phyloP scores from a whole-genome alignment of 257 asterid genomes.

The Nicotiana sylvestris region DNA sequence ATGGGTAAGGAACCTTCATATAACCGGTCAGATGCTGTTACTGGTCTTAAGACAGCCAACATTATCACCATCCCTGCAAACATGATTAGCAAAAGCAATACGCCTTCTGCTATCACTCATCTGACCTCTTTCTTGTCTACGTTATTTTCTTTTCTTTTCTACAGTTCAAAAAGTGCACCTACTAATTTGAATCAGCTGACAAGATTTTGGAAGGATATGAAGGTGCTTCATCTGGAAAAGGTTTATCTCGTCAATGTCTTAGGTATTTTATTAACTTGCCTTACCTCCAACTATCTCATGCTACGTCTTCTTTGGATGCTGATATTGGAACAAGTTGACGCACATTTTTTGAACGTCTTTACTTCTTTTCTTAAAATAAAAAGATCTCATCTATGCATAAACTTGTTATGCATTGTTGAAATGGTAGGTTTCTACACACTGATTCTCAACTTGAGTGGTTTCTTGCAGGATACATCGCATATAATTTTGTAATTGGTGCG shows the following conservation, averaged over 20 bases:
- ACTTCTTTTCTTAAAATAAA: neutral
- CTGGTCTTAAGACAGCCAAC: neutral
- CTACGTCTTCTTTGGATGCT: conserved; percentile 10
- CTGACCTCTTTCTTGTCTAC: conserved; percentile 5
- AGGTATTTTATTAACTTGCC: conserved; percentile 44
- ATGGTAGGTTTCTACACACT: neutral
- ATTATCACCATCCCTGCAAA: neutral
- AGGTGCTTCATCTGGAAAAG: conserved; percentile 59
- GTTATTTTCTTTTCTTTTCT: conserved; percentile 5
- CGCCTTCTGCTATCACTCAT: neutral
- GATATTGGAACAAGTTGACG: neutral
- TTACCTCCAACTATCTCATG: conserved; percentile 16
- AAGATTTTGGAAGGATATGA: conserved; percentile 55
- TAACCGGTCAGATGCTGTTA: conserved; percentile 12
- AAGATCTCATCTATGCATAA: neutral
- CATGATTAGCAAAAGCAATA: neutral
- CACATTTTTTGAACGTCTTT: conserved; percentile 16
- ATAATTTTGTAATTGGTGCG: conserved; percentile 94
- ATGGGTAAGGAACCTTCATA: conserved; percentile 32
- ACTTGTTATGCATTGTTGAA: neutral
- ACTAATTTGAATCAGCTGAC: conserved; percentile 19
- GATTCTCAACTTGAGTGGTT: conserved; percentile 4
- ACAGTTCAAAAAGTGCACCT: conserved; percentile 39
- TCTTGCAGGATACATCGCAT: conserved; percentile 81
- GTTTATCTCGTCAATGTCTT: conserved; percentile 84